phyloP scores from a whole-genome alignment of 2,329 filamentous ascomycete genomes.

The Ophiosphaerella herpotricha region DNA sequence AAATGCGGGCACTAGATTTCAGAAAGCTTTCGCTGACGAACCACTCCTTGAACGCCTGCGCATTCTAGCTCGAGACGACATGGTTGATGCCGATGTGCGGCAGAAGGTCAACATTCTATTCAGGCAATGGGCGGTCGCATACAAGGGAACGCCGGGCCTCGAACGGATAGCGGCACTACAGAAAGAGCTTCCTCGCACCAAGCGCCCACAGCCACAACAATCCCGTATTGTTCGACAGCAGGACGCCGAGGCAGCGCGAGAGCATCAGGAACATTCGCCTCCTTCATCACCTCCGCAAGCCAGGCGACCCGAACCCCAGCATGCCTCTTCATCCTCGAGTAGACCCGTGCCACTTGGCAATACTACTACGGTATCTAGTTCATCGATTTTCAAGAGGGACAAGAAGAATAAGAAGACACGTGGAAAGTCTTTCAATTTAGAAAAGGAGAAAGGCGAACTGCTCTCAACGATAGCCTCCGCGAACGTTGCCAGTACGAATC shows the following conservation, averaged over 20 bases:
- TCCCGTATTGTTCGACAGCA: slow-evolving; percentile 85
- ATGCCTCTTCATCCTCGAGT: slow-evolving; percentile 35
- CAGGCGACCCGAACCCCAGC: slow-evolving; percentile 30
- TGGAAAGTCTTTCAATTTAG: slow-evolving; percentile 74
- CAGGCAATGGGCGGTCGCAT: slow-evolving; percentile 80
- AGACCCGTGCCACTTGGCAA: slow-evolving; percentile 34
- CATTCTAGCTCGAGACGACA: slow-evolving; percentile 80
- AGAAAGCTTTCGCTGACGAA: slow-evolving; percentile 86
- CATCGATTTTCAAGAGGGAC: slow-evolving; percentile 58
- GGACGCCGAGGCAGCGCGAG: slow-evolving; percentile 71
- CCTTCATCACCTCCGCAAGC: slow-evolving; percentile 37
- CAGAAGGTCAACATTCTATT: slow-evolving; percentile 88
- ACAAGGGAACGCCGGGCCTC: slow-evolving; percentile 79
- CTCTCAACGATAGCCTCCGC: slow-evolving; percentile 87
- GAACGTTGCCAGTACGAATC: slow-evolving; percentile 87
- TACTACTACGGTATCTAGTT: slow-evolving; percentile 51
- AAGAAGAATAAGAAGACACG: slow-evolving; percentile 60
- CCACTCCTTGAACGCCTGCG: slow-evolving; percentile 88
- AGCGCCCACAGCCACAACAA: slow-evolving; percentile 69
- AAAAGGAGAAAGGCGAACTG: slow-evolving; percentile 85
- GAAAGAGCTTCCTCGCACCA: slow-evolving; percentile 64
- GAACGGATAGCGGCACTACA: slow-evolving; percentile 80
- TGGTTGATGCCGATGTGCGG: slow-evolving; percentile 84
- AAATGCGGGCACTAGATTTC: slow-evolving; percentile 87
- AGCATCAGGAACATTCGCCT: slow-evolving; percentile 59